Evolutionary conservation across 208 protist species (phyloP).

Genomic region (Herpetomonas samuelpessoai): DNA sequence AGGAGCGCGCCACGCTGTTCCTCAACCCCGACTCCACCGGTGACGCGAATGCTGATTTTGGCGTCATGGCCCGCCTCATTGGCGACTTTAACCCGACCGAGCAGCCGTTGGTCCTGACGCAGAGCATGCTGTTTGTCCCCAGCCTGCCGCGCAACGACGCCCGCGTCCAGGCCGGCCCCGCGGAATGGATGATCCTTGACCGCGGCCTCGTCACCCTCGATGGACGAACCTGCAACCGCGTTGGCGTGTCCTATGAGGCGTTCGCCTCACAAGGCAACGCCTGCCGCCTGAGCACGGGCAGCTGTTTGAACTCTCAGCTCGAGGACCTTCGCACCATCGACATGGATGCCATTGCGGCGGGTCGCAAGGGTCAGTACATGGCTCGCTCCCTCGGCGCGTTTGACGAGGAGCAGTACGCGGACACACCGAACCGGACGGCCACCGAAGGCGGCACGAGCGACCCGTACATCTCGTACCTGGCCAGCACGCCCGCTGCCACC

Average conservation of each 20-base stretch:
- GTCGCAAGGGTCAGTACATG: slow-evolving; percentile 54
- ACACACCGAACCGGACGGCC: neutral
- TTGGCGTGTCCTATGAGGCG: slow-evolving; percentile 89
- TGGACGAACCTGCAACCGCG: slow-evolving; percentile 84
- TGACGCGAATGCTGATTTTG: slow-evolving; percentile 30
- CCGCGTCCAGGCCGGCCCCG: slow-evolving; percentile 39
- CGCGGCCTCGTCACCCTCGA: slow-evolving; percentile 57
- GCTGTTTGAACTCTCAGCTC: slow-evolving; percentile 80
- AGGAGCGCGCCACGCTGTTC: slow-evolving; percentile 25
- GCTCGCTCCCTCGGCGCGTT: slow-evolving; percentile 58
- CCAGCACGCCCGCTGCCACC: slow-evolving; percentile 31
- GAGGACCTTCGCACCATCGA: slow-evolving; percentile 72
- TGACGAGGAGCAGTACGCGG: slow-evolving; percentile 15
- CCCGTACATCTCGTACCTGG: slow-evolving; percentile 59
- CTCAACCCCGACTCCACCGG: slow-evolving; percentile 43
- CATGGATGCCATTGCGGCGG: slow-evolving; percentile 28
- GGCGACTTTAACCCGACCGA: slow-evolving; percentile 62
- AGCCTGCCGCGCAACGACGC: slow-evolving; percentile 22
- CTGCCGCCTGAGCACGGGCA: slow-evolving; percentile 54
- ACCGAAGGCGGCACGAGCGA: slow-evolving; percentile 2
- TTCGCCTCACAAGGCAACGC: slow-evolving; percentile 67
- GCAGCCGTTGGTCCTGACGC: slow-evolving; percentile 50
- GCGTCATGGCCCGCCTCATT: slow-evolving; percentile 55
- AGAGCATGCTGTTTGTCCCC: slow-evolving; percentile 78
- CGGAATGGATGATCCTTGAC: slow-evolving; percentile 81